A percentile compares a stretch with the other conserved stretches of the same genome.
Conservation (phyloP, 306 rosid genomes). For the Glycyrrhiza uralensis region DNA sequence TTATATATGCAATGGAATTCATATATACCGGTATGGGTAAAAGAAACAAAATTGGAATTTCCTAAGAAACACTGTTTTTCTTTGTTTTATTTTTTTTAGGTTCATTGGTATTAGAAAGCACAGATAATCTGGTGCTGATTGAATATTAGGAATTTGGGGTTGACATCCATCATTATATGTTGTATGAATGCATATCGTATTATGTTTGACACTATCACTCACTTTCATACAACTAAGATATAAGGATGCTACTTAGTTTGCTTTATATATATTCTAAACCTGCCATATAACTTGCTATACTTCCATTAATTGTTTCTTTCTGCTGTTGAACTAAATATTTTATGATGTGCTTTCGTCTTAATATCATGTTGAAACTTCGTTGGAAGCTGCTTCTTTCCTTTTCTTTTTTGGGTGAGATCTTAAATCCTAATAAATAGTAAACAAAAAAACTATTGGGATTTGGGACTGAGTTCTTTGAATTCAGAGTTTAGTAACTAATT, state of each 20-base stretch:
- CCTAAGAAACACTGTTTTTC: not conserved
- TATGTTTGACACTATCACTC: not conserved
- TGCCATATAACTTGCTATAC: not conserved
- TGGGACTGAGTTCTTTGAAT: not conserved
- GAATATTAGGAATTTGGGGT: conserved; percentile 6
- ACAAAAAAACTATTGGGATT: not conserved
- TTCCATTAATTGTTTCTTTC: not conserved
- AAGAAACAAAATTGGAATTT: not conserved
- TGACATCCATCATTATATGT: not conserved
- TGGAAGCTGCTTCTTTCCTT: not conserved
- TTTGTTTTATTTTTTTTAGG: not conserved
- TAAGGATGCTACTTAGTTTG: not conserved
- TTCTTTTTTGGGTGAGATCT: not conserved
- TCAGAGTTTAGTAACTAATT: not conserved
- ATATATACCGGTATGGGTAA: not conserved
- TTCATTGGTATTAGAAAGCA: not conserved
- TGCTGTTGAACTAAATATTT: conserved; percentile 2
- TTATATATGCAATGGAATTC: not conserved
- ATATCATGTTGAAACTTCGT: not conserved
- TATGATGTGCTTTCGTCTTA: conserved; percentile 8
- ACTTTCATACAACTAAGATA: not conserved
- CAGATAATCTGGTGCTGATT: not conserved
- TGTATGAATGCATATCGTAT: not conserved
- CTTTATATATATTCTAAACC: not conserved
- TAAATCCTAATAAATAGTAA: not conserved